Evolutionary conservation across 2,329 filamentous ascomycete genomes (phyloP).

Genomic region (Ophiosphaerella korrae): DNA sequence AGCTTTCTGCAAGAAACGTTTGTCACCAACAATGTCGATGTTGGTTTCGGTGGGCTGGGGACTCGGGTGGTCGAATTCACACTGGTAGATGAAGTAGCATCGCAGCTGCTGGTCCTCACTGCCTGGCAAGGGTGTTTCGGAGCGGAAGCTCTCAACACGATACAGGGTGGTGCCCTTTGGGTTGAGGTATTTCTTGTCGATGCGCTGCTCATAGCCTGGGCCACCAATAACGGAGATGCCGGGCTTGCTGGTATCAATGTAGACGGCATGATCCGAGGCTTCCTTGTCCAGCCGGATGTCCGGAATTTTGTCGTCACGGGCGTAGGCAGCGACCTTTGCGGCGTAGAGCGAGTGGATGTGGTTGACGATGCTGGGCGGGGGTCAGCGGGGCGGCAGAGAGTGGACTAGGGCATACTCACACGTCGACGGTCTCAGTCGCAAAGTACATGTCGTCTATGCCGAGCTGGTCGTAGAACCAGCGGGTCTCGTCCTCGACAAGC

Average conservation of each 20-base stretch:
- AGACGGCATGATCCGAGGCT: constrained; percentile 90
- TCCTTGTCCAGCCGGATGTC: constrained; percentile 97
- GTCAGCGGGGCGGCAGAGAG: not conserved
- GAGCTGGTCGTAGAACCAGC: constrained; percentile 97
- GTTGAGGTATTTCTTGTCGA: constrained; percentile 95
- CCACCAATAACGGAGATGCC: constrained; percentile 77
- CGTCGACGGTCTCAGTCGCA: constrained; percentile 81
- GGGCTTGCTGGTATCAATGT: constrained; percentile 95
- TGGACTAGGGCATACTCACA: constrained; percentile 45
- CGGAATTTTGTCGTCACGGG: constrained; percentile 88
- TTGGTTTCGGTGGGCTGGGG: constrained; percentile 79
- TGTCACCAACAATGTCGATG: constrained; percentile 89
- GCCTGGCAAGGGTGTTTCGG: constrained; percentile 77
- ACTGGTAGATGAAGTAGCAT: constrained; percentile 99
- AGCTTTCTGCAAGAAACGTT: constrained; percentile 92
- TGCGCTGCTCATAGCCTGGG: constrained; percentile 89
- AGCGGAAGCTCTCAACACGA: constrained; percentile 96
- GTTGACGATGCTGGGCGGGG: constrained; percentile 68
- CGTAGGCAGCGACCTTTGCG: constrained; percentile 92
- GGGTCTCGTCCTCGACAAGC: constrained; percentile 82
- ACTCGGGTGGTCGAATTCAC: constrained; percentile 79
- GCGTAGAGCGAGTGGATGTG: constrained; percentile 97
- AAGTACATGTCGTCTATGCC: constrained; percentile 99
- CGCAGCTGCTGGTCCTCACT: constrained; percentile 81
- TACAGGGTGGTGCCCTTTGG: constrained; percentile 73